Percentiles rank a stretch among this genome's conserved stretches.
These are phyloP conservation scores for Plasmopara halstedii DNA, from an alignment of 352 stramenopile genomes.

Conservation along the genomic window DNA sequence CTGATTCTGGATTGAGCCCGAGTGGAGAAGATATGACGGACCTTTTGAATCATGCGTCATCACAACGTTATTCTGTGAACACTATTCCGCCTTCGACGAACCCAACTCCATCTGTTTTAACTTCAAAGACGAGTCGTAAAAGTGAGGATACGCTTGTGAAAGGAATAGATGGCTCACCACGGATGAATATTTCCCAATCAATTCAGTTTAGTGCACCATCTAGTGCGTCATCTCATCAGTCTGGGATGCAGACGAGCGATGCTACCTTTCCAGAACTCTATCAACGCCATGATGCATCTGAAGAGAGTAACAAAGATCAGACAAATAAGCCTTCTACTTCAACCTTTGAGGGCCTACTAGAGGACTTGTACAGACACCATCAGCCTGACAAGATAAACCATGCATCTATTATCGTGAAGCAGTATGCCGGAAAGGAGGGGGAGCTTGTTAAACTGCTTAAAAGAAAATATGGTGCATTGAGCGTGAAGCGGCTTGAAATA, in stretches of 20 bases:
- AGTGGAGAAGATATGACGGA: not conserved
- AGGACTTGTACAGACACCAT: conserved; percentile 66
- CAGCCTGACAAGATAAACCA: conserved; percentile 69
- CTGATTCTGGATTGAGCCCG: not conserved
- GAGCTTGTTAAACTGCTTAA: conserved; percentile 53
- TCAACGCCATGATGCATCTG: conserved; percentile 13
- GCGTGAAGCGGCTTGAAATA: conserved; percentile 61
- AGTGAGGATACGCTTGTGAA: not conserved
- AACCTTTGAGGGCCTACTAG: conserved; percentile 48
- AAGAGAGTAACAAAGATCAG: not conserved
- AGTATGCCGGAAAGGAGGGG: conserved; percentile 59
- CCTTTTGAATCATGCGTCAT: not conserved
- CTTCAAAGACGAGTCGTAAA: not conserved
- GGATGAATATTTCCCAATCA: conserved; percentile 2
- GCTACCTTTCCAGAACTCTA: conserved; percentile 11
- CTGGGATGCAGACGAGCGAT: conserved; percentile 4
- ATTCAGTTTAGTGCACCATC: conserved; percentile 1
- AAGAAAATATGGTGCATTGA: conserved; percentile 63
- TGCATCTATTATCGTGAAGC: conserved; percentile 35
- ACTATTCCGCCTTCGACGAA: conserved; percentile 4
- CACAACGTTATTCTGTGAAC: not conserved
- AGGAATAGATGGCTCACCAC: not conserved
- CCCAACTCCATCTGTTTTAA: conserved; percentile 5
- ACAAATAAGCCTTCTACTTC: conserved; percentile 9
- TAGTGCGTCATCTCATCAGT: not conserved